Conservation (phyloP, 495 filamentous ascomycete genomes). For the Tuber microsphaerosporum region DNA sequence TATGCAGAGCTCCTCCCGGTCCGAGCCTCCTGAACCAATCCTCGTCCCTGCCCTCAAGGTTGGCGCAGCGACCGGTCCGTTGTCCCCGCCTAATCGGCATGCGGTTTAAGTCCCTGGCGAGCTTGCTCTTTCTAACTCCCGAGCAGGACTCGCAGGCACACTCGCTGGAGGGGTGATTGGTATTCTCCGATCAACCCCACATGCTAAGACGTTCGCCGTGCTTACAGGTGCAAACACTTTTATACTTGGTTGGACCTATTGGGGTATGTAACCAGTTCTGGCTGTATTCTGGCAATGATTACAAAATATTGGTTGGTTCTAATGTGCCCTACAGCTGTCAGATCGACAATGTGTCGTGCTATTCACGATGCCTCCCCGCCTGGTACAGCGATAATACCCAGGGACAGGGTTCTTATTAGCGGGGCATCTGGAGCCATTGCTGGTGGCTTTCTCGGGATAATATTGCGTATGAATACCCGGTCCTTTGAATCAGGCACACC, state of each 20-base stretch:
- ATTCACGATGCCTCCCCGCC: conserved; percentile 18
- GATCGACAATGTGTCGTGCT: conserved; percentile 30
- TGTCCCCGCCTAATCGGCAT: conserved; percentile 21
- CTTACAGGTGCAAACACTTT: conserved; percentile 73
- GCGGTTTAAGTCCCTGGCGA: conserved; percentile 8
- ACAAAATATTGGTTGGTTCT: not conserved
- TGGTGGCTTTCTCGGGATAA: conserved; percentile 32
- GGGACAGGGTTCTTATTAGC: conserved; percentile 32
- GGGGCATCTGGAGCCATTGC: conserved; percentile 35
- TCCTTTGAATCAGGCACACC: not conserved
- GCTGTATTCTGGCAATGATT: not conserved
- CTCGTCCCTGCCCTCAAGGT: conserved; percentile 48
- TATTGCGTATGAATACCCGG: conserved; percentile 26
- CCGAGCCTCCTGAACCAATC: conserved; percentile 21
- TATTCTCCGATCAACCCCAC: conserved; percentile 57
- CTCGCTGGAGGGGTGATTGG: conserved; percentile 62
- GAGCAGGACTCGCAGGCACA: conserved; percentile 61
- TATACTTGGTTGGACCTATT: conserved; percentile 66
- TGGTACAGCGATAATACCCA: conserved; percentile 14
- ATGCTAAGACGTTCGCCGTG: conserved; percentile 61
- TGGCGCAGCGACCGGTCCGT: conserved; percentile 52
- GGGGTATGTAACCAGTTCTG: conserved; percentile 51
- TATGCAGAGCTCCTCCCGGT: conserved; percentile 16
- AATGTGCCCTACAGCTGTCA: conserved; percentile 16
- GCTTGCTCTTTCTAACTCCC: conserved; percentile 23